These are phyloP conservation scores for Niveomyces coronatus DNA, from an alignment of 2,329 filamentous ascomycete genomes.

Conservation along the genomic window DNA sequence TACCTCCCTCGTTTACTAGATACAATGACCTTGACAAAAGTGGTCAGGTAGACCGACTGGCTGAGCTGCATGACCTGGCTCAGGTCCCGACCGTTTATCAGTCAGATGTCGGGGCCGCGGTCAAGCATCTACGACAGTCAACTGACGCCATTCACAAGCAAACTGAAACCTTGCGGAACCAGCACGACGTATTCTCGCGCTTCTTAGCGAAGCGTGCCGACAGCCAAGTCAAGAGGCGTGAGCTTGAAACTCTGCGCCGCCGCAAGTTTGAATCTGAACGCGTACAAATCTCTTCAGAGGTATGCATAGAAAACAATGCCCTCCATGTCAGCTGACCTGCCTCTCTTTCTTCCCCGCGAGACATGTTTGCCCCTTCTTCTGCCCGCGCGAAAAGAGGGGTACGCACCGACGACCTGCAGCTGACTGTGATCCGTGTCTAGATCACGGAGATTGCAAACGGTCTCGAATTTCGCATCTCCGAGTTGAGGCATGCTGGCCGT, in stretches of 20 bases:
- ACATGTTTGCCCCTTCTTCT: not conserved
- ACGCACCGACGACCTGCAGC: not conserved
- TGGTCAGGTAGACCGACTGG: constrained; percentile 37
- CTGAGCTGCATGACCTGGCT: constrained; percentile 34
- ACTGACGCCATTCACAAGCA: constrained; percentile 56
- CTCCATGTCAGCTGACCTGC: no score
- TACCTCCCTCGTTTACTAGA: constrained; percentile 22
- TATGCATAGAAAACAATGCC: no score
- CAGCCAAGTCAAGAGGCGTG: constrained; percentile 18
- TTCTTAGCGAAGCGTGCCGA: constrained; percentile 32
- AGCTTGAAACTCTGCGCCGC: constrained; percentile 19
- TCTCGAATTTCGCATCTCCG: constrained; percentile 34
- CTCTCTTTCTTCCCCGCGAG: not conserved
- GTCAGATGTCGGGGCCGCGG: constrained; percentile 48
- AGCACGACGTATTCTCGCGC: constrained; percentile 49
- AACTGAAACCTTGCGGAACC: constrained; percentile 48
- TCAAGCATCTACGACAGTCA: constrained; percentile 52
- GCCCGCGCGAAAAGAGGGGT: not conserved
- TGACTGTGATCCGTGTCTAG: constrained; percentile 19
- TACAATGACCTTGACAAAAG: constrained; percentile 38
- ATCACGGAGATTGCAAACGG: constrained; percentile 38
- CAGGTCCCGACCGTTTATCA: constrained; percentile 43
- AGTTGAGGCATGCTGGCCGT: constrained; percentile 42
- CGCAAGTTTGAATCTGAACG: constrained; percentile 26
- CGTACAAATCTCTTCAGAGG: constrained; percentile 31